Conservation (phyloP, 345 rosid species). For the Crucihimalaya himalaica region DNA sequence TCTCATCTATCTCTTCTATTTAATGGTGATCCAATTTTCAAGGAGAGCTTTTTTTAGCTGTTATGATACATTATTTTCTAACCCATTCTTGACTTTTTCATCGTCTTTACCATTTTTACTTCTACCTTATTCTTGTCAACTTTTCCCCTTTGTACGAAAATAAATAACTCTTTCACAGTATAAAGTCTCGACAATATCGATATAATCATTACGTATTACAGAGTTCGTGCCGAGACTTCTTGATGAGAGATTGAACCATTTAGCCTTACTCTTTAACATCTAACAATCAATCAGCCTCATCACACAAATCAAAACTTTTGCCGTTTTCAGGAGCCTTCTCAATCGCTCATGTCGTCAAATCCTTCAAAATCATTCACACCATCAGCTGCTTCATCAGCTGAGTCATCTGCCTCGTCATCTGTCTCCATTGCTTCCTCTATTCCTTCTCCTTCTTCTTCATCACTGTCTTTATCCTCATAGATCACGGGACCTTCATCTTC, state of each 20-base stretch:
- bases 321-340: slow-evolving; percentile 17
- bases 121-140: not conserved
- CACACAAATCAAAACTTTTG: slow-evolving; percentile 23
- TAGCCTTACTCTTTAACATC: slow-evolving; percentile 1
- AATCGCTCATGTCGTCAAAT: slow-evolving; percentile 59
- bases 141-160: not conserved
- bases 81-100: slow-evolving; percentile 16
- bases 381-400: slow-evolving; percentile 44
- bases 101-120: not conserved
- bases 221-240: slow-evolving; percentile 10
- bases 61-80: slow-evolving; percentile 32
- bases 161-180: not conserved
- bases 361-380: slow-evolving; percentile 54
- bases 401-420: slow-evolving; percentile 36
- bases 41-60: slow-evolving; percentile 7
- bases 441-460: slow-evolving; percentile 57
- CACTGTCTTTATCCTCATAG: slow-evolving; percentile 76
- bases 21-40: slow-evolving; percentile 24
- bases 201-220: slow-evolving; percentile 30
- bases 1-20: not conserved
- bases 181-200: slow-evolving; percentile 2
- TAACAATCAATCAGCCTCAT: slow-evolving; percentile 22
- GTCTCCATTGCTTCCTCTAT: slow-evolving; percentile 44
- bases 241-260: not conserved
- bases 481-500: slow-evolving; percentile 61